Evolutionary conservation across 805 yeast genomes (phyloP).

Genomic region (Metschnikowia baotianmanensis): DNA sequence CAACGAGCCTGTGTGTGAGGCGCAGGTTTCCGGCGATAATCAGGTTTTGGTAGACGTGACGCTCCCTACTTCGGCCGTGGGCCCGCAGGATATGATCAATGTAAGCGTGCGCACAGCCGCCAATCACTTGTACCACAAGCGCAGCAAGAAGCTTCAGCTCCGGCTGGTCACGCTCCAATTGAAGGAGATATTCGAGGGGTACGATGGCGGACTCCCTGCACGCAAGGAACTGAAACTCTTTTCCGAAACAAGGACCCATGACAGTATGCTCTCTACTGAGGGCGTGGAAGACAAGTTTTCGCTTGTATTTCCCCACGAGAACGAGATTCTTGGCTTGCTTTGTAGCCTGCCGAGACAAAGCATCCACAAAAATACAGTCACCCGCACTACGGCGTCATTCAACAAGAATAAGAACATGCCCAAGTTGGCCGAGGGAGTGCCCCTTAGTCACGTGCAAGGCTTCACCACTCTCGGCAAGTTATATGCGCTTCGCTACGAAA

Average conservation of each 20-base stretch:
- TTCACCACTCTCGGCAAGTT: constrained; percentile 52
- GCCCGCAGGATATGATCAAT: constrained; percentile 51
- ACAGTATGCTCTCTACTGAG: constrained; percentile 23
- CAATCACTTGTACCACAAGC: constrained; percentile 32
- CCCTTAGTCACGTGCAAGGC: constrained; percentile 46
- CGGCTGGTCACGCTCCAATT: constrained; percentile 48
- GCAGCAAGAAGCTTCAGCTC: constrained; percentile 35
- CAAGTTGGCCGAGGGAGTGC: constrained; percentile 38
- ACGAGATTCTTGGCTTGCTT: constrained; percentile 33
- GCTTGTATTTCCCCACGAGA: constrained; percentile 33
- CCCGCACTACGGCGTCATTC: constrained; percentile 18
- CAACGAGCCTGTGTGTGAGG: constrained; percentile 49
- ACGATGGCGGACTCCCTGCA: constrained; percentile 50
- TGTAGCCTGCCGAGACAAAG: no score
- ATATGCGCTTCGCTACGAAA: constrained; percentile 51
- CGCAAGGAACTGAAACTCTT: constrained; percentile 43
- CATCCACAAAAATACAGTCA: no score
- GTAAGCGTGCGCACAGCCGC: constrained; percentile 41
- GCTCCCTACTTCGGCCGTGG: constrained; percentile 54
- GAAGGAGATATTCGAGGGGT: constrained; percentile 52
- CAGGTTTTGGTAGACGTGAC: constrained; percentile 46
- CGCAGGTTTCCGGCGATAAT: constrained; percentile 46
- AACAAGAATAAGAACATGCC: constrained; percentile 22
- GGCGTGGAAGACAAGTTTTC: constrained; percentile 26
- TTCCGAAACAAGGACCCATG: constrained; percentile 29